Percentiles rank a stretch among this genome's conserved stretches.
Evolutionary conservation across 352 stramenopile species (phyloP).

Genomic region (Phytophthora vignae): DNA sequence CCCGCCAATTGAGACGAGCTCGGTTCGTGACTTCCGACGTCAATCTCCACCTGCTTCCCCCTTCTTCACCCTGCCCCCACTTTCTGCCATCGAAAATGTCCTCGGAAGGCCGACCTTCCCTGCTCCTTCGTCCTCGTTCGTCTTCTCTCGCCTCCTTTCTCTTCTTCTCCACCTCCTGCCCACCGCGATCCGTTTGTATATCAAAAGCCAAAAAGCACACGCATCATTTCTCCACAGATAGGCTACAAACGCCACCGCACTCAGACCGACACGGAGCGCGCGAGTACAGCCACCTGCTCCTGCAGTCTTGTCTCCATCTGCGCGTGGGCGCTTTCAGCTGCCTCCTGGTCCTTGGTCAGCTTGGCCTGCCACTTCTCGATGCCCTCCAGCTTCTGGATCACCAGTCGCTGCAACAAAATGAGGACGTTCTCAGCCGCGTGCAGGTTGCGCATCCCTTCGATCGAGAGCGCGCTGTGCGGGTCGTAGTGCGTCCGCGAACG

Average conservation of each 20-base stretch:
- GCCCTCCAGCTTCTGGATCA: conserved; percentile 86
- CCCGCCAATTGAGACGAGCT: conserved; percentile 19
- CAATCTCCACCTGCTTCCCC: conserved; percentile 23
- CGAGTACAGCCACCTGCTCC: conserved; percentile 70
- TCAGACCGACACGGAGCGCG: conserved; percentile 69
- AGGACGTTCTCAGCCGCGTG: conserved; percentile 82
- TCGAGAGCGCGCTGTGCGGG: conserved; percentile 62
- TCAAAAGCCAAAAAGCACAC: conserved; percentile 42
- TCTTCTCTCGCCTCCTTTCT: conserved; percentile 16
- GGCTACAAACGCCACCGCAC: conserved; percentile 27
- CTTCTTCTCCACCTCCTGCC: conserved; percentile 22
- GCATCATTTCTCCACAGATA: conserved; percentile 39
- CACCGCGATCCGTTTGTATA: conserved; percentile 39
- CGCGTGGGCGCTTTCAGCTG: conserved; percentile 62
- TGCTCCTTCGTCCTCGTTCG: conserved; percentile 5
- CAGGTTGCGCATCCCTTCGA: conserved; percentile 83
- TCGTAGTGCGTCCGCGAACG: conserved; percentile 61
- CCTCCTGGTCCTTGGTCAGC: conserved; percentile 68
- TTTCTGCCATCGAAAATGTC: conserved; percentile 51
- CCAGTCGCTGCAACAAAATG: conserved; percentile 83
- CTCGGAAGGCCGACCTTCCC: conserved; percentile 23
- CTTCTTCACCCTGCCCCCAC: conserved; percentile 5
- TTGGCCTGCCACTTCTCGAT: conserved; percentile 81
- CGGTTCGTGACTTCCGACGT: conserved; percentile 21
- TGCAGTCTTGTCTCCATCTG: conserved; percentile 73